These are phyloP conservation scores for Suhomyces choctaworum DNA, from an alignment of 1,139 yeast species.

Conservation along the genomic window DNA sequence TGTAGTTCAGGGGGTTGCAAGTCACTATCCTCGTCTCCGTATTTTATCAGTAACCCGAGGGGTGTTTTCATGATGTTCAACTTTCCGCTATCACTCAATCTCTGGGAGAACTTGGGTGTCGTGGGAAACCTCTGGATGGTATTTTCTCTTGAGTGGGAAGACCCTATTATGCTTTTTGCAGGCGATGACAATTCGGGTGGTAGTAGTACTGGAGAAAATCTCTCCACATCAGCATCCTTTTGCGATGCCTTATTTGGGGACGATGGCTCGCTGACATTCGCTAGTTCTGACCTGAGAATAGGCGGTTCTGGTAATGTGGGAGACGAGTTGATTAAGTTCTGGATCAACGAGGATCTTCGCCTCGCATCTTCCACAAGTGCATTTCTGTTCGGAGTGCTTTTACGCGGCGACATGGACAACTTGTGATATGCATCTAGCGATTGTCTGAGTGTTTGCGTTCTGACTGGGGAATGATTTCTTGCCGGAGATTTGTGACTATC, in stretches of 20 bases:
- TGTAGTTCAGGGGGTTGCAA: conserved; percentile 34
- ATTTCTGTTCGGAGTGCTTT: conserved; percentile 26
- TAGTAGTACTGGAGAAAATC: conserved; percentile 27
- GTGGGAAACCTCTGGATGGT: conserved; percentile 49
- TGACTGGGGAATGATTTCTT: conserved; percentile 12
- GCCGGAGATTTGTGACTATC: conserved; percentile 13
- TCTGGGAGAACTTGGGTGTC: conserved; percentile 42
- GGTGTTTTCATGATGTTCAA: conserved; percentile 28
- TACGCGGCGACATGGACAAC: conserved; percentile 38
- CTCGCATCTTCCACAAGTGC: conserved; percentile 21
- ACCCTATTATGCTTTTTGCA: conserved; percentile 12
- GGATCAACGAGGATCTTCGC: conserved; percentile 44
- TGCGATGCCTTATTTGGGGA: conserved; percentile 14
- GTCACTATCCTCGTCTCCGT: conserved; percentile 34
- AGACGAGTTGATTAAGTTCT: conserved; percentile 47
- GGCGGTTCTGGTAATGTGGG: conserved; percentile 55
- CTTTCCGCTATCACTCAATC: conserved; percentile 18
- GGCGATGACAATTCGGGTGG: conserved; percentile 26
- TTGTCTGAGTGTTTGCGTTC: conserved; percentile 33
- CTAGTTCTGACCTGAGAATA: conserved; percentile 36
- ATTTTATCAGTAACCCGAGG: conserved; percentile 24
- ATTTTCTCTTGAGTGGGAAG: conserved; percentile 22
- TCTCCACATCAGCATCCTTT: conserved; percentile 13
- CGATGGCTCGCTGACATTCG: conserved; percentile 14
- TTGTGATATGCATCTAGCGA: conserved; percentile 39